Evolutionary conservation across 129 eudicot species (phyloP), one percentile per base, ranked within the genome.

Genomic region (Oenanthe sinensis): DNA sequence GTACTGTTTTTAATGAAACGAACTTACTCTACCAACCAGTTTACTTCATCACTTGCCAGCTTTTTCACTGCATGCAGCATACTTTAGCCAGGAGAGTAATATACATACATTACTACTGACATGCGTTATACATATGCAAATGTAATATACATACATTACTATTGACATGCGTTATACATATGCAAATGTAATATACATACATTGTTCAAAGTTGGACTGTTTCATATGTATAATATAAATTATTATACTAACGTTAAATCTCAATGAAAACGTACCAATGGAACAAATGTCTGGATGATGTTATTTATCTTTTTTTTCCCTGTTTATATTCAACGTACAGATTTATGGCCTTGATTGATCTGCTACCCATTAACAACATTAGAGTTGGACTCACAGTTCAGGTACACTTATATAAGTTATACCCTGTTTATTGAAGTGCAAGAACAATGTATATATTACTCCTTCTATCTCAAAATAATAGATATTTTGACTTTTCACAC

Each of bases 1-100:
- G 89, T 85, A 86, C 81, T 77, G 79, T 19, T 77, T 67, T 77
- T 49, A 72, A 72, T 79, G 47, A 71, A 67, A 79, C 80, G 37
- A 71, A 75, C 77, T 83, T 75, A 83, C 87, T 60, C 68, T 67
- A 68, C 62, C 79, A 58, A 67, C 72, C 1, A 67, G 72, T 84
- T 30, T 70, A 54, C 78, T 79, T 4, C 39, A 15, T 44, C 65
- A 72, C 58, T 72, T n/a, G 49, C 78, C 71, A 44, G 50, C 80
- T 78, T 81, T 79, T 76, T 42, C 81, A 14, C 36, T 80, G 76
- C 77, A 26, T 72, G 52, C 77, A 46, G 58, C n/a, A 46, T 26
- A 12, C 45, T 71, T 19, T 19, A 0, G 33, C 36, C 68, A 55
- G 30, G 28, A 14, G 17, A 60, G 33, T 60, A 60, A 60, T 60